phyloP scores from a whole-genome alignment of 2,329 filamentous ascomycete species.

The Ophiocordyceps polyrhachis-furcata region DNA sequence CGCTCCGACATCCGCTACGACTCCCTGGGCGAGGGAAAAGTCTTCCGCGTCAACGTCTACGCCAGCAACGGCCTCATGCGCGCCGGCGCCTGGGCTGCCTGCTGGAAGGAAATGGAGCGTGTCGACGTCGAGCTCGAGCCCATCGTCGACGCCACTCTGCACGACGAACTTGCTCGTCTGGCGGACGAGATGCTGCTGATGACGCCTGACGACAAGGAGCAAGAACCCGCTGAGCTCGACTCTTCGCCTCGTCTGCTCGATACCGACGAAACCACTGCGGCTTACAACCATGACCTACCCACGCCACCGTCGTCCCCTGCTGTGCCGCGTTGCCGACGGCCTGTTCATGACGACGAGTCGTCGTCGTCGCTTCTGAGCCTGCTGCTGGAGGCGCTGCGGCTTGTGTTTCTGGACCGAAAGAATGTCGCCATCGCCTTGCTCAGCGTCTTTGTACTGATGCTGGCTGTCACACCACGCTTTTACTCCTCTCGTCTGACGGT shows the following conservation, averaged over 20 bases:
- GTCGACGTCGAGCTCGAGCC: conserved; percentile 86
- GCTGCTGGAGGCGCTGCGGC: conserved; percentile 31
- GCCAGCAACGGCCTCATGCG: conserved; percentile 91
- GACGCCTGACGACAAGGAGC: conserved; percentile 8
- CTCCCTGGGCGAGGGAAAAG: conserved; percentile 30
- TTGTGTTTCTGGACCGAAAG: conserved; percentile 37
- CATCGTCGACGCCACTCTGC: conserved; percentile 39
- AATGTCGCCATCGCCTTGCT: conserved; percentile 39
- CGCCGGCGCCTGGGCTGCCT: conserved; percentile 77
- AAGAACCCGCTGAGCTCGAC: conserved; percentile 4
- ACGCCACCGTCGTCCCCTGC: conserved; percentile 7
- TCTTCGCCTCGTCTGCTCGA: not conserved
- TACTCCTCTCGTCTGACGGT: not conserved
- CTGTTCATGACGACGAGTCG: conserved; percentile 18
- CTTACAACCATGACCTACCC: conserved; percentile 8
- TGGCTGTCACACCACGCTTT: conserved; percentile 16
- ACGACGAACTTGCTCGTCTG: conserved; percentile 41
- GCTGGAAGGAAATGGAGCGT: conserved; percentile 97
- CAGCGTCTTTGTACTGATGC: conserved; percentile 31
- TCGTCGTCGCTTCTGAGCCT: conserved; percentile 34
- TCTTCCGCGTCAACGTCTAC: conserved; percentile 73
- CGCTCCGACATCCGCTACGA: conserved; percentile 35
- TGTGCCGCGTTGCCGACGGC: conserved; percentile 7
- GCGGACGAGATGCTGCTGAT: conserved; percentile 18
- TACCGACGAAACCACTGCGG: conserved; percentile 14